Percentiles rank a stretch among this genome's conserved stretches.
These are phyloP conservation scores for Sarocladiaceae sp. DNA, from an alignment of 2,329 filamentous ascomycete species.

Conservation along the genomic window DNA sequence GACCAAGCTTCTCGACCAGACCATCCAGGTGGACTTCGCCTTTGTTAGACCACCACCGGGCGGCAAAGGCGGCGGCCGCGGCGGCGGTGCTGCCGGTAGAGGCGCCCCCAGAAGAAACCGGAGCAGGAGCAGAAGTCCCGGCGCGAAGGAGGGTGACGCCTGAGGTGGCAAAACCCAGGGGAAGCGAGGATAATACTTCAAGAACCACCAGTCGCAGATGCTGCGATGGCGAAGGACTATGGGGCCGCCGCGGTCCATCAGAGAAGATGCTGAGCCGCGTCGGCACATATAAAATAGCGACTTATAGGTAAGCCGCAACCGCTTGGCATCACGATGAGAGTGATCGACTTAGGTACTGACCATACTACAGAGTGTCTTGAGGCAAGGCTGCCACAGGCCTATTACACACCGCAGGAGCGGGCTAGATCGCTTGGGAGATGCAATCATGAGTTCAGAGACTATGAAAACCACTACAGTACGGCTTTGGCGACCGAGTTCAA, in stretches of 20 bases:
- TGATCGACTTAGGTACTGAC: no score
- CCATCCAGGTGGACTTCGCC: slow-evolving; percentile 75
- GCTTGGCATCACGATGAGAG: neutral
- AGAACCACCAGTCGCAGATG: neutral
- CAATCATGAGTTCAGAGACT: no score
- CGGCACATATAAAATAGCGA: neutral
- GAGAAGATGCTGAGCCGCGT: neutral
- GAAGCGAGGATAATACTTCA: neutral
- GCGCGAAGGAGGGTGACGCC: slow-evolving; percentile 29
- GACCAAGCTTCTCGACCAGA: slow-evolving; percentile 77
- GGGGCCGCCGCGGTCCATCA: slow-evolving; percentile 6
- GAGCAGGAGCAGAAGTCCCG: slow-evolving; percentile 46
- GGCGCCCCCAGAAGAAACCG: slow-evolving; percentile 35
- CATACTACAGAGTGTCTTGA: neutral
- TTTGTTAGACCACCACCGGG: slow-evolving; percentile 75
- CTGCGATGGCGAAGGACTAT: neutral
- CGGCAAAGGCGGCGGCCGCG: slow-evolving; percentile 35
- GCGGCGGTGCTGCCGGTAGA: slow-evolving; percentile 33
- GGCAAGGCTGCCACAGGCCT: no score
- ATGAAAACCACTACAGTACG: no score
- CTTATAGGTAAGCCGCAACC: neutral
- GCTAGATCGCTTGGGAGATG: no score
- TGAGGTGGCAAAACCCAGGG: slow-evolving; percentile 11
- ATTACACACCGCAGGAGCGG: no score
- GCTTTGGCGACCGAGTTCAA: no score